phyloP scores from a whole-genome alignment of 495 filamentous ascomycete genomes.

The Penicillium pancosmium region DNA sequence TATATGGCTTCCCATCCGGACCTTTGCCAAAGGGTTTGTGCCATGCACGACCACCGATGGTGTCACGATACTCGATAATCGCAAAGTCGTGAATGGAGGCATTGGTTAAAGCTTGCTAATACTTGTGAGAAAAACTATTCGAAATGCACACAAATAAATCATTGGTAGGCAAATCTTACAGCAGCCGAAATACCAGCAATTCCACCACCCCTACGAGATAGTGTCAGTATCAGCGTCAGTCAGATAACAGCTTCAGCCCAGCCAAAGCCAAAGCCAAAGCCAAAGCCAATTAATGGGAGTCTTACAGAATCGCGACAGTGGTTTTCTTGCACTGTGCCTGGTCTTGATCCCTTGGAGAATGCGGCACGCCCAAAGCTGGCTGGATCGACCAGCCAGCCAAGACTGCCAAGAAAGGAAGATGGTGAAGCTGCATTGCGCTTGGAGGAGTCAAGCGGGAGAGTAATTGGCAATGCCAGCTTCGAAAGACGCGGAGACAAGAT shows the following conservation, averaged over 20 bases:
- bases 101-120: slow-evolving; percentile 65
- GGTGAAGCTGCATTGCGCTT: slow-evolving; percentile 20
- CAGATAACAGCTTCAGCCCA: too few species aligned
- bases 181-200: slow-evolving; percentile 74
- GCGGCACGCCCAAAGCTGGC: slow-evolving; percentile 25
- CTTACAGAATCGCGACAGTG: slow-evolving; percentile 42
- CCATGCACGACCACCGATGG: slow-evolving; percentile 63
- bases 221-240: too few species aligned
- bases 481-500: not conserved
- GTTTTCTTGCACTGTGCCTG: slow-evolving; percentile 38
- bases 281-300: not conserved
- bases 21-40: slow-evolving; percentile 61
- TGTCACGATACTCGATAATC: slow-evolving; percentile 67
- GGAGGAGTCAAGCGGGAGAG: not conserved
- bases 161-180: slow-evolving; percentile 31
- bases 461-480: not conserved
- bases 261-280: not conserved
- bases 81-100: slow-evolving; percentile 68
- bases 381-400: slow-evolving; percentile 22
- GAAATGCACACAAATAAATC: not conserved
- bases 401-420: slow-evolving; percentile 23
- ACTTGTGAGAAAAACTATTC: not conserved
- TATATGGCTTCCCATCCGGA: slow-evolving; percentile 56
- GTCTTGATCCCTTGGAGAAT: slow-evolving; percentile 17
- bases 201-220: slow-evolving; percentile 35